Evolutionary conservation across 345 rosid species (phyloP).

Genomic region (Brassica napus): Da-Ae NC_063445.1:34653501-34654000

Average conservation of each 20-base stretch:
- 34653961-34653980: constrained; percentile 73
- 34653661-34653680: constrained; percentile 82
- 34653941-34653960: constrained; percentile 98
- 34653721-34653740: constrained; percentile 92
- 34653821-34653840: constrained; percentile 62
- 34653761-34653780: constrained; percentile 98
- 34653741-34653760: constrained; percentile 93
- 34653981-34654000: constrained; percentile 85
- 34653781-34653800: constrained; percentile 99
- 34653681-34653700: constrained; percentile 96
- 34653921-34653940: constrained; percentile 97
- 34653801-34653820: constrained; percentile 79
- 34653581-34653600: constrained; percentile 97
- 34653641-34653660: constrained; percentile 87
- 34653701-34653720: constrained; percentile 80
- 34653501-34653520: constrained; percentile 5
- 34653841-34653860: too few relatives aligned
- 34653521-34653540: background rate
- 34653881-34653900: background rate
- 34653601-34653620: constrained; percentile 88
- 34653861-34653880: too few relatives aligned
- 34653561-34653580: constrained; percentile 65
- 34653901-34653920: constrained; percentile 87
- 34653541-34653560: background rate
- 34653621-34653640: constrained; percentile 95